These are phyloP conservation scores for Cylindrotheca closterium DNA, from an alignment of 108 stramenopile species.

Conservation along the genomic window DNA sequence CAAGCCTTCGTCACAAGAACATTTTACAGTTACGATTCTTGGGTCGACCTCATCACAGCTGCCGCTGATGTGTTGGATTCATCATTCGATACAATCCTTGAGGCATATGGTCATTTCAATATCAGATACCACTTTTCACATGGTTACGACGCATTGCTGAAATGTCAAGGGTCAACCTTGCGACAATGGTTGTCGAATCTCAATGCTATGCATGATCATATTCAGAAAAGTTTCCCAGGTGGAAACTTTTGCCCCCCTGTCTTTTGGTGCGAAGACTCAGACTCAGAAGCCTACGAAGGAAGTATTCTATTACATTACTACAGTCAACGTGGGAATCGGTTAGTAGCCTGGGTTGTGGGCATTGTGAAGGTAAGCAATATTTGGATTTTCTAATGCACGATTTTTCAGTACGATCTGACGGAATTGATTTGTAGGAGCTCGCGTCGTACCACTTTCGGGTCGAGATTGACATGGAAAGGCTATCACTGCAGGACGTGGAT, in stretches of 20 bases:
- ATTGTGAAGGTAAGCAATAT: too few relatives aligned
- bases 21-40: conserved; percentile 26
- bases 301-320: neutral
- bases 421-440: too few relatives aligned
- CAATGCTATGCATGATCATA: conserved; percentile 43
- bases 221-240: conserved; percentile 31
- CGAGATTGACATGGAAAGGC: neutral
- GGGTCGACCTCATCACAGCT: conserved; percentile 36
- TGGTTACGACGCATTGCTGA: conserved; percentile 43
- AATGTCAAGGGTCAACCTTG: conserved; percentile 39
- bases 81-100: conserved; percentile 31
- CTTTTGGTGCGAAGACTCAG: conserved; percentile 46
- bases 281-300: neutral
- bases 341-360: neutral
- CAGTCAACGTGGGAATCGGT: neutral
- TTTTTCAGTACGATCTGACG: too few relatives aligned
- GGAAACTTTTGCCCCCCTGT: conserved; percentile 27
- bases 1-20: conserved; percentile 30
- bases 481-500: neutral
- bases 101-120: conserved; percentile 40
- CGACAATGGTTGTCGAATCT: conserved; percentile 36
- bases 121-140: conserved; percentile 25
- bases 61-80: conserved; percentile 28
- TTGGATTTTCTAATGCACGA: too few relatives aligned
- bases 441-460: neutral